Evolutionary conservation across 129 eudicot genomes (phyloP), one percentile per base, ranked within the genome.

Genomic region (Sambucus nigra): DNA sequence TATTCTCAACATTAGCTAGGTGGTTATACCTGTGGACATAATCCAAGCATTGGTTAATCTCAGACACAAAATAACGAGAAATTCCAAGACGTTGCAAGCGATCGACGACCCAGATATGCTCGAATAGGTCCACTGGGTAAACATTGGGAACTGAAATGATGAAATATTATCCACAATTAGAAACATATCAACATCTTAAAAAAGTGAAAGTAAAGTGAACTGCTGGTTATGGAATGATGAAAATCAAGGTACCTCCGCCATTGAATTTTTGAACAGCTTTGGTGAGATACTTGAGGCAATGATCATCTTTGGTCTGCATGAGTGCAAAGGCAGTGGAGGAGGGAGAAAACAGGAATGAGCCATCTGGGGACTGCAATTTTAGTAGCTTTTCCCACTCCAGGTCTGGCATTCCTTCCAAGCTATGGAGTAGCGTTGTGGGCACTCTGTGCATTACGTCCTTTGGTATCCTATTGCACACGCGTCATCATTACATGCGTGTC

Each of bases 321-420:
- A 92, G 87, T 20, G 99, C 99, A 75, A 54, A 86, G 71, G 99
- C 99, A 70, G 99, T 92, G 39, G 99, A 82, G 47, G 99, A 80
- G 53, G 96, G 96, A 31, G 99, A 92, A 60, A 92, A 92, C 11
- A 92, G 73, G 50, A 92, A 86, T 9, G 99, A 92, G 3, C 99
- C 99, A 82, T 92, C 96, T 53, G 66, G 22, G 53, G 71, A 74
- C 39, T 80, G 94, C 38, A 92, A 59, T 53, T 77, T 68, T 16
- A 92, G 49, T 38, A 92, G 78, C 69, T 86, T 82, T 77, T 86
- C 77, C 99, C 99, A 92, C 15, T 74, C 83, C 46, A 86, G 69
- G 23, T 65, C 92, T 5, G 65, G 59, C 87, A 92, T 82, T 48
- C 99, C 99, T 82, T 92, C 99, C 68, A 92, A 69, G 61, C 92